Conservation (phyloP, 768 basidiomycete genomes). For the Leccinum subgranulosum region DNA sequence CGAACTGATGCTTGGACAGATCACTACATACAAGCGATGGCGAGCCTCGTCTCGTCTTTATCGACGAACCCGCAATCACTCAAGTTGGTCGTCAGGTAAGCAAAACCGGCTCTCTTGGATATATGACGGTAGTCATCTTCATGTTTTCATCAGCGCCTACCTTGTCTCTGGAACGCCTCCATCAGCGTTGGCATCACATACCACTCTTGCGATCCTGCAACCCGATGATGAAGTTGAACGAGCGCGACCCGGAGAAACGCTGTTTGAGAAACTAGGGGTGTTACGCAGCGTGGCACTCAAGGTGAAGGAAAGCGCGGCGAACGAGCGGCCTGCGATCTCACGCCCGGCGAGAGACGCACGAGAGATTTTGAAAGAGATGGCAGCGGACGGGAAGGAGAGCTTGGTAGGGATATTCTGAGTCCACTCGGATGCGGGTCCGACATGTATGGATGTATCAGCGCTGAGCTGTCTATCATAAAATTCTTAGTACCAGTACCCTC, state of each 20-base stretch:
- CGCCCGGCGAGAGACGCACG: conserved; percentile 81
- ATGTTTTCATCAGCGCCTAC: conserved; percentile 43
- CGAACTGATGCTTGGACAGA: conserved; percentile 41
- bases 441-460: background rate
- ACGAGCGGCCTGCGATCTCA: conserved; percentile 68
- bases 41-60: conserved; percentile 59
- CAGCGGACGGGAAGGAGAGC: conserved; percentile 21
- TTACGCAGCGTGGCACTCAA: conserved; percentile 69
- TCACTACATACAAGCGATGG: conserved; percentile 64
- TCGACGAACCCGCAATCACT: conserved; percentile 62
- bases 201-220: conserved; percentile 55
- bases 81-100: conserved; percentile 60
- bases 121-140: background rate
- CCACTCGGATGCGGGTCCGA: background rate
- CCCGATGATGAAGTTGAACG: conserved; percentile 38
- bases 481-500: no score
- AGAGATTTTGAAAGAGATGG: conserved; percentile 54
- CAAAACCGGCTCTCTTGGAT: conserved; percentile 25
- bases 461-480: no score
- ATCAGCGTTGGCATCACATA: conserved; percentile 57
- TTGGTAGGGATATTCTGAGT: conserved; percentile 27
- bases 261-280: conserved; percentile 62
- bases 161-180: conserved; percentile 68
- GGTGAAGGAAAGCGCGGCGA: conserved; percentile 62
- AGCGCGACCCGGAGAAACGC: conserved; percentile 33